Evolutionary conservation across 306 rosid genomes (phyloP), one percentile per base, ranked within the genome.

Genomic region (Glycyrrhiza uralensis): DNA sequence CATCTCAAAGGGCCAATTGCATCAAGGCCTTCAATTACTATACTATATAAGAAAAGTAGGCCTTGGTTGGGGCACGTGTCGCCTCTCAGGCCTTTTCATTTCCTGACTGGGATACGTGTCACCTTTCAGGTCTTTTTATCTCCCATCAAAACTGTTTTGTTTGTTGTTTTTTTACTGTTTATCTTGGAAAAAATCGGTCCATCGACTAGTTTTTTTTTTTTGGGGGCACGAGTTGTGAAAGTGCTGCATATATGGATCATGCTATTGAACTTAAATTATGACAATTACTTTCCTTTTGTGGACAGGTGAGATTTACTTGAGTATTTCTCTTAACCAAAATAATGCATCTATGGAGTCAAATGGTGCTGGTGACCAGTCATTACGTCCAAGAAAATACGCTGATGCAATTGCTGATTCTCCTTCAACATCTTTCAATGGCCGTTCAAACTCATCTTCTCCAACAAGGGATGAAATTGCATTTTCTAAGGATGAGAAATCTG

Each of bases 221-320:
- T n/a, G n/a, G n/a, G n/a, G n/a, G n/a, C n/a, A 22, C 23, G 41
- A n/a, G 14, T 23, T 65, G 5, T 15, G 44, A 45, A 3, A 18
- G 4, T 13, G 19, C 69, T 13, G 33, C 50, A 20, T 38, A 9
- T 38, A 30, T 38, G 72, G 45, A 55, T 45, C 19, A 39, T 70
- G 32, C 24, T 28, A 13, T 26, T 60, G 55, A 66, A 55, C 52
- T 51, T 62, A 29, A 24, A 44, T 22, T 11, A 46, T 72, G 60
- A 72, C 56, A 56, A 30, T 26, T 58, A 28, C 47, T 35, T 55
- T 23, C 61, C 15, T 68, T 67, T 39, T 67, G 26, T 30, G 55
- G 58, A 41, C 80, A 89, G 97, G 97, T 54, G 91, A 92, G 71
- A 79, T 92, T 83, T 91, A 75, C 76, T 83, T 92, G 47, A 66